Conservation (phyloP, 345 rosid genomes). For the Rhodamnia argentea region DNA sequence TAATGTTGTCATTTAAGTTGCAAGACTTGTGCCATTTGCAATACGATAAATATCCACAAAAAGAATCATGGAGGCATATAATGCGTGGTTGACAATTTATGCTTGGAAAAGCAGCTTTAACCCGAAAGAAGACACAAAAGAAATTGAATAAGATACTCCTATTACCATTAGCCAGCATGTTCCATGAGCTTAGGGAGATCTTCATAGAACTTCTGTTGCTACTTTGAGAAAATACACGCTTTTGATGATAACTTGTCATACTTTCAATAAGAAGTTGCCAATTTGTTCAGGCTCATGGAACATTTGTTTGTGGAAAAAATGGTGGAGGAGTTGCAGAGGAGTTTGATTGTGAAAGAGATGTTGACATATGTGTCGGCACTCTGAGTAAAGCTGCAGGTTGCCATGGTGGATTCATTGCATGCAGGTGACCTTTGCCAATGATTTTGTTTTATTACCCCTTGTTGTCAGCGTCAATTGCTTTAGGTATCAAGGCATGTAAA, state of each 20-base stretch:
- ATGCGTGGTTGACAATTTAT: neutral
- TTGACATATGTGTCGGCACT: slow-evolving; percentile 86
- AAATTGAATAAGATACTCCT: neutral
- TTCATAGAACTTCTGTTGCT: neutral
- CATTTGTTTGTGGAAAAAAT: slow-evolving; percentile 82
- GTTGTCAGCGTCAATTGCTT: neutral
- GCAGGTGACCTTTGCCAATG: slow-evolving; percentile 46
- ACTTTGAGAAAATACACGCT: neutral
- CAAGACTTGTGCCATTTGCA: neutral
- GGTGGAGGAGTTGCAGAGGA: slow-evolving; percentile 94
- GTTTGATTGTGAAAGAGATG: slow-evolving; percentile 68
- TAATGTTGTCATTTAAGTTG: neutral
- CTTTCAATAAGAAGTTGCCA: neutral
- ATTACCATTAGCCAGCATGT: neutral
- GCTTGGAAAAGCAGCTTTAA: neutral
- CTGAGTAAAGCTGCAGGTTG: slow-evolving; percentile 98
- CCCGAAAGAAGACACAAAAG: neutral
- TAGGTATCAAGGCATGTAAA: neutral
- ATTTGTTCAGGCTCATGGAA: slow-evolving; percentile 82
- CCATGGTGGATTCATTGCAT: slow-evolving; percentile 93
- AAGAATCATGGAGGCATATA: neutral
- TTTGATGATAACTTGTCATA: neutral
- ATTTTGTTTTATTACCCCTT: neutral
- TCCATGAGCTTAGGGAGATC: neutral
- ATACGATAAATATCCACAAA: neutral